Conservation (phyloP, 2,329 filamentous ascomycete species). For the Capronia americana region DNA sequence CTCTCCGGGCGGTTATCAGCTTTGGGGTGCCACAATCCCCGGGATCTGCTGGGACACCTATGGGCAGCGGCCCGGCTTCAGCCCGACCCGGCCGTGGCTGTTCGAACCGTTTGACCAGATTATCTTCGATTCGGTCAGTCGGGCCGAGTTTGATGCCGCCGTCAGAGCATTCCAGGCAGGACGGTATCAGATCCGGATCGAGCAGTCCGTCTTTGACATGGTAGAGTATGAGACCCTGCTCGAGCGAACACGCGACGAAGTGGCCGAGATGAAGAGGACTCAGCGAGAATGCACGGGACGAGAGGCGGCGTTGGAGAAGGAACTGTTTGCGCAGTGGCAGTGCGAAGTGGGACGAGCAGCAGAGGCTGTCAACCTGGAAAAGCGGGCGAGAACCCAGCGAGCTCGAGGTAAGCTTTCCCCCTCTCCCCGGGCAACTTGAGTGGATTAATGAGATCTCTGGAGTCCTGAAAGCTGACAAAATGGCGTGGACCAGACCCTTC, state of each 20-base stretch:
- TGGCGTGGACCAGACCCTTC: neutral
- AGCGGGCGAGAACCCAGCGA: too few species aligned
- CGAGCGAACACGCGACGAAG: conserved; percentile 53
- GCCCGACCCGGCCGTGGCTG: conserved; percentile 55
- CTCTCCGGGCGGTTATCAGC: conserved; percentile 62
- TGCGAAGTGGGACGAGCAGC: too few species aligned
- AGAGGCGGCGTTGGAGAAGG: neutral
- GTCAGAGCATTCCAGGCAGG: conserved; percentile 57
- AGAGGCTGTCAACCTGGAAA: too few species aligned
- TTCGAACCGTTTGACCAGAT: conserved; percentile 64
- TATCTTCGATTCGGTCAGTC: conserved; percentile 58
- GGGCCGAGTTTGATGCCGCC: conserved; percentile 57
- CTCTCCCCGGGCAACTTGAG: too few species aligned
- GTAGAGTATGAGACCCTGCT: conserved; percentile 58
- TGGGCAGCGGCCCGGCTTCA: conserved; percentile 58
- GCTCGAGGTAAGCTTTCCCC: too few species aligned
- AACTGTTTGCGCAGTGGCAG: neutral
- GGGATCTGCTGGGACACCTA: conserved; percentile 58
- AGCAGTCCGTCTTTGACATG: conserved; percentile 61
- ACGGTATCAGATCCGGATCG: conserved; percentile 59
- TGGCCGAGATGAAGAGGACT: conserved; percentile 50
- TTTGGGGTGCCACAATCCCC: conserved; percentile 59
- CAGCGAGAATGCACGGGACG: conserved; percentile 48
- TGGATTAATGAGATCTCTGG: too few species aligned
- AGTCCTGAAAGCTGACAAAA: neutral